Conservation (phyloP, 306 rosid genomes). For the Vachellia pachyceras region DNA sequence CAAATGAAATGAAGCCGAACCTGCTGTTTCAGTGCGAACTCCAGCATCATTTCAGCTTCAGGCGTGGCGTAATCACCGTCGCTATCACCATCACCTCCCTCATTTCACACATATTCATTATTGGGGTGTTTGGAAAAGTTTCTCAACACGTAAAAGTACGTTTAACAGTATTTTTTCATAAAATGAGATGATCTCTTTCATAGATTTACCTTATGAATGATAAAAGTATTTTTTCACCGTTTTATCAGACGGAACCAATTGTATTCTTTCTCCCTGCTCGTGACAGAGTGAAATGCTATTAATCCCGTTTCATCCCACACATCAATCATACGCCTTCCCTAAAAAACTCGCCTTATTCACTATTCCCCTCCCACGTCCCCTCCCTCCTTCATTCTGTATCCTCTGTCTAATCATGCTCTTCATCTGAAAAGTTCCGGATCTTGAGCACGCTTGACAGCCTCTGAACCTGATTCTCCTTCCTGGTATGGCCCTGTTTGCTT, state of each 20-base stretch:
- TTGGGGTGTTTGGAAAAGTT: too few relatives aligned
- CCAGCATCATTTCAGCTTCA: neutral
- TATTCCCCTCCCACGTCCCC: neutral
- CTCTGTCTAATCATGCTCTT: neutral
- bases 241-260: too few relatives aligned
- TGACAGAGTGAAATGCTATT: neutral
- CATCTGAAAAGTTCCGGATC: neutral
- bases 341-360: neutral
- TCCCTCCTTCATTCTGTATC: neutral
- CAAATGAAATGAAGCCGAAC: neutral
- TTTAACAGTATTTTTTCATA: too few relatives aligned
- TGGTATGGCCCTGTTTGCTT: too few relatives aligned
- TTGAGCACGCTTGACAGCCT: neutral
- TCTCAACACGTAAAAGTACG: too few relatives aligned
- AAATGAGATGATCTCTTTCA: too few relatives aligned
- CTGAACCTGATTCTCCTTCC: neutral
- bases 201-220: too few relatives aligned
- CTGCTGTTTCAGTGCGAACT: neutral
- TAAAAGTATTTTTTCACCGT: too few relatives aligned
- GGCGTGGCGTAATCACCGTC: neutral
- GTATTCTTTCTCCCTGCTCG: neutral
- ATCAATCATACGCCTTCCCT: neutral
- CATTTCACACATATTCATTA: too few relatives aligned
- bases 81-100: neutral
- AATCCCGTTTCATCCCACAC: neutral